A percentile compares a stretch with the other conserved stretches of the same genome.
Conservation (phyloP, 495 filamentous ascomycete species). For the Schizothecium vesticola region DNA sequence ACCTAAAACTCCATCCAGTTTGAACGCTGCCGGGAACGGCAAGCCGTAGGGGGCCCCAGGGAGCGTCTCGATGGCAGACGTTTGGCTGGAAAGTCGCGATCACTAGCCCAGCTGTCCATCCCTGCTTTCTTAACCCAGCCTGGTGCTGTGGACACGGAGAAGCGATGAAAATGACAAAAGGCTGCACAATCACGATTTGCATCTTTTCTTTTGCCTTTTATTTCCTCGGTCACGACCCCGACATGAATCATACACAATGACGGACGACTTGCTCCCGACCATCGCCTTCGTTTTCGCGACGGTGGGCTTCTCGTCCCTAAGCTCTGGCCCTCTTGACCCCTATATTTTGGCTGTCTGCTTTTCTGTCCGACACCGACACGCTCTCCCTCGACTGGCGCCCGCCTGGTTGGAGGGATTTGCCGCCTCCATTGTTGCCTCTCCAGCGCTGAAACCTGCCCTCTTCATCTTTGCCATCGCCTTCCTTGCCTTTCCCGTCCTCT, state of each 20-base stretch:
- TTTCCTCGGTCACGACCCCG: not conserved
- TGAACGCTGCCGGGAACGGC: not conserved
- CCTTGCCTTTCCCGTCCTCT: conserved; percentile 7
- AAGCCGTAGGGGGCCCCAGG: not conserved
- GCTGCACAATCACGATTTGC: not conserved
- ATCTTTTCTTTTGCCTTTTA: not conserved
- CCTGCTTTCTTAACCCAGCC: not conserved
- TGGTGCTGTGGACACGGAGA: not conserved
- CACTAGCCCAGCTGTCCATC: not conserved
- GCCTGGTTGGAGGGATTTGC: not conserved
- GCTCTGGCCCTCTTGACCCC: not conserved
- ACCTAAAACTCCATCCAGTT: not conserved
- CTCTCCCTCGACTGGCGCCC: not conserved
- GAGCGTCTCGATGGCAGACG: not conserved
- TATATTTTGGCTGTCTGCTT: not conserved
- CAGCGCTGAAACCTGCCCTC: not conserved
- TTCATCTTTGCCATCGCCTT: not conserved
- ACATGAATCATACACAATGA: not conserved
- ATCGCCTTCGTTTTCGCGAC: not conserved
- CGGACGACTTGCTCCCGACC: not conserved
- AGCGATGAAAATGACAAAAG: not conserved
- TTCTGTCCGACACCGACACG: not conserved
- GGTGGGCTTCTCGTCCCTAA: not conserved
- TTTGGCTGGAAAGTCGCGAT: not conserved
- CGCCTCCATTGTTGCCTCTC: not conserved